Percentiles rank a stretch among this genome's conserved stretches.
Conservation (phyloP, 805 yeast genomes). For the Candida tammaniensis region DNA sequence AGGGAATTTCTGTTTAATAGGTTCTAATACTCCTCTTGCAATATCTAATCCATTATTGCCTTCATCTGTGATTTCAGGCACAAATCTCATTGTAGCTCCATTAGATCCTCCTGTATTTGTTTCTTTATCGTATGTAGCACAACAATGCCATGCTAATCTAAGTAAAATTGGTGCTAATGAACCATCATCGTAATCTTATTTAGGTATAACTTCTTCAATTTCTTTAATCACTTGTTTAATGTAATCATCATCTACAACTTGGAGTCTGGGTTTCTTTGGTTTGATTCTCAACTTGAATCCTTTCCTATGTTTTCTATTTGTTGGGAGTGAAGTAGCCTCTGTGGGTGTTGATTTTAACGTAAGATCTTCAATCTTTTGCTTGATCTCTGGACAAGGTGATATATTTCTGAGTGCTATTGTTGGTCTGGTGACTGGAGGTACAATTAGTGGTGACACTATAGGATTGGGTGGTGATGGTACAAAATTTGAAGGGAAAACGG, state of each 20-base stretch:
- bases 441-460: too few relatives aligned
- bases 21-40: conserved; percentile 56
- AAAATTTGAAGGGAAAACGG: too few relatives aligned
- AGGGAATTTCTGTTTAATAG: conserved; percentile 54
- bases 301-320: not conserved
- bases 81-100: conserved; percentile 49
- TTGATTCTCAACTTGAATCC: conserved; percentile 5
- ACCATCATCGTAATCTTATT: conserved; percentile 55
- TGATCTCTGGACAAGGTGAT: too few relatives aligned
- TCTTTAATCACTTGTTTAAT: conserved; percentile 27
- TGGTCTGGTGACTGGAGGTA: too few relatives aligned
- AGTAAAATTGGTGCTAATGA: conserved; percentile 77
- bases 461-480: too few relatives aligned
- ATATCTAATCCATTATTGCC: conserved; percentile 50
- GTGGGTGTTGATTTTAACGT: conserved; percentile 5
- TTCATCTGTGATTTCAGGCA: conserved; percentile 52
- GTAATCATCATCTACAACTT: conserved; percentile 2
- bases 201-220: conserved; percentile 28
- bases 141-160: conserved; percentile 82
- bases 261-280: not conserved
- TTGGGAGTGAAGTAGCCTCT: conserved; percentile 1
- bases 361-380: conserved; percentile 6
- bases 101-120: conserved; percentile 59
- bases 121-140: conserved; percentile 74
- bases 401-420: too few relatives aligned